Percentiles rank a stretch among this genome's conserved stretches.
phyloP scores from a whole-genome alignment of 2,329 filamentous ascomycete species.

The Aspergillus sp. region DNA sequence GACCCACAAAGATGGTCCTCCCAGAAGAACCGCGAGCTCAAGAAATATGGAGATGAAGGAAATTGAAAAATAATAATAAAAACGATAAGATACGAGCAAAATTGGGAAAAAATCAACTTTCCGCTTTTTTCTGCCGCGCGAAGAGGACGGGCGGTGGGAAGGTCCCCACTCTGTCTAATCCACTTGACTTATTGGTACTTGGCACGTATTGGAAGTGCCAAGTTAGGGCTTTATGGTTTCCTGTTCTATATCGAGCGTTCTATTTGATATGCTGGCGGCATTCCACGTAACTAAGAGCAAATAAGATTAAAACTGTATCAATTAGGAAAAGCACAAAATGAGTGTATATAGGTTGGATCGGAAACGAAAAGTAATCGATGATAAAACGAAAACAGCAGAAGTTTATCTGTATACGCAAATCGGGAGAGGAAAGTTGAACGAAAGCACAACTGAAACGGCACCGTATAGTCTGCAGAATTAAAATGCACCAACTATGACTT shows the following conservation, averaged over 20 bases:
- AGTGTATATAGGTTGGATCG: background rate
- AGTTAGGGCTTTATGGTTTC: background rate
- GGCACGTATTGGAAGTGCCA: background rate
- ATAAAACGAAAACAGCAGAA: background rate
- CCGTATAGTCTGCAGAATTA: too few relatives aligned
- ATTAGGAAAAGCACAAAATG: background rate
- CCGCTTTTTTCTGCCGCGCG: background rate
- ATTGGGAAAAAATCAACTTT: slow-evolving; percentile 19
- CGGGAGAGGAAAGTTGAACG: slow-evolving; percentile 64
- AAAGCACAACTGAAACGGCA: slow-evolving; percentile 28
- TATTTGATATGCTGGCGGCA: background rate
- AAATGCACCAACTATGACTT: background rate
- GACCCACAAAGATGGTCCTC: background rate
- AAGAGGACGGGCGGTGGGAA: background rate
- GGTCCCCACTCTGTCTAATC: background rate
- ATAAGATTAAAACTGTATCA: background rate
- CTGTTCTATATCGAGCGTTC: background rate
- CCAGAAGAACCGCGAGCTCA: background rate
- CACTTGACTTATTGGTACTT: background rate
- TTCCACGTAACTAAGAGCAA: background rate
- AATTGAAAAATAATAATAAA: background rate
- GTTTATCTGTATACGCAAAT: background rate
- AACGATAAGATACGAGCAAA: slow-evolving; percentile 12
- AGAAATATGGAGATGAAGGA: background rate
- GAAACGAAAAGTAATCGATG: background rate